phyloP scores from a whole-genome alignment of 805 yeast species.

The Peterozyma toletana region DNA sequence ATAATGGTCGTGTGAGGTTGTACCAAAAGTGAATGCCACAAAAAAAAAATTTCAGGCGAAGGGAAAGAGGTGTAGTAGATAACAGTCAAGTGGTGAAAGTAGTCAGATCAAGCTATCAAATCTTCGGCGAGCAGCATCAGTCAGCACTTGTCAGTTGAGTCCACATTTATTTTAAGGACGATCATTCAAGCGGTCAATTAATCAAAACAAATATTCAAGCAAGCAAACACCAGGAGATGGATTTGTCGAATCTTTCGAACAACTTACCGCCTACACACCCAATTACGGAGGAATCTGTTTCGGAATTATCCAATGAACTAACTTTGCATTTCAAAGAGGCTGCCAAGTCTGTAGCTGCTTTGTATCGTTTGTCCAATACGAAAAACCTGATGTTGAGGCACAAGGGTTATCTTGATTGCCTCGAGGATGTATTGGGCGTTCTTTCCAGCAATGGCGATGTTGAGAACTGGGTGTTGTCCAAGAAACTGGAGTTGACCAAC shows the following conservation, averaged over 20 bases:
- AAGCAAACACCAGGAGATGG: constrained; percentile 30
- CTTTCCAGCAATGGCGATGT: constrained; percentile 35
- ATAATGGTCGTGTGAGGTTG: too few species aligned
- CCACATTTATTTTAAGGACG: background rate
- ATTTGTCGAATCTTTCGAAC: constrained; percentile 52
- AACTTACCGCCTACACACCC: constrained; percentile 47
- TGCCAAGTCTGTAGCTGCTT: constrained; percentile 62
- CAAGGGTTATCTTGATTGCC: constrained; percentile 55
- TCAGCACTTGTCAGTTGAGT: background rate
- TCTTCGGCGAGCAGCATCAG: background rate
- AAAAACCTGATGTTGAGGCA: constrained; percentile 38
- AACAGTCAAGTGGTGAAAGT: too few species aligned
- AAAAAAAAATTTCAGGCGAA: too few species aligned
- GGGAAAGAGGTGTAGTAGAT: too few species aligned
- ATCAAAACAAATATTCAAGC: too few species aligned
- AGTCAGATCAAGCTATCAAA: too few species aligned
- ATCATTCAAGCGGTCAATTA: background rate
- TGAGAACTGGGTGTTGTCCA: constrained; percentile 45
- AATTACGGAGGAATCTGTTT: constrained; percentile 37
- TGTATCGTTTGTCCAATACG: constrained; percentile 54
- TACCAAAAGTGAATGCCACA: too few species aligned
- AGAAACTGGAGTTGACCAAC: constrained; percentile 31
- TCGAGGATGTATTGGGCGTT: constrained; percentile 44
- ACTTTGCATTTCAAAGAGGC: constrained; percentile 62
- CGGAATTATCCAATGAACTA: constrained; percentile 43